Evolutionary conservation across 2,329 filamentous ascomycete genomes (phyloP).

Genomic region (Metarhizium humberi): DNA sequence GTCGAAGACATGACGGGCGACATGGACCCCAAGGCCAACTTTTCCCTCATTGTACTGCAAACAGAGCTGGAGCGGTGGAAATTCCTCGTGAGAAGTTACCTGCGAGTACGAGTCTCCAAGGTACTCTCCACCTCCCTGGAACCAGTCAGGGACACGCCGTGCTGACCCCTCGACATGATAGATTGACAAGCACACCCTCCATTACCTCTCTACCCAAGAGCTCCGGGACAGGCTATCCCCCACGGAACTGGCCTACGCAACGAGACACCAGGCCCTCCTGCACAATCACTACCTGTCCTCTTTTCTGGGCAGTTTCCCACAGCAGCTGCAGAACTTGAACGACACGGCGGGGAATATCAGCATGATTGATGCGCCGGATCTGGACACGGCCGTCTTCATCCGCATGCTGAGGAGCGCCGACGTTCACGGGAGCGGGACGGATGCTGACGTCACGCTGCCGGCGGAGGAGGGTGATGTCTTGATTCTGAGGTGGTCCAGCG

Average conservation of each 20-base stretch:
- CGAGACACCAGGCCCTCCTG: constrained; percentile 74
- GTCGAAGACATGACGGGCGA: constrained; percentile 72
- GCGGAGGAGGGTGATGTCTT: constrained; percentile 54
- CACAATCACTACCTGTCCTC: constrained; percentile 77
- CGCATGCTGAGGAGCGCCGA: constrained; percentile 55
- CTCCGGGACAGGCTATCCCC: constrained; percentile 58
- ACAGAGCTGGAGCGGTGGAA: constrained; percentile 94
- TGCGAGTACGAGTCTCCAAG: constrained; percentile 83
- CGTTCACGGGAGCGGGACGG: constrained; percentile 52
- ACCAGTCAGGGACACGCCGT: too few species aligned
- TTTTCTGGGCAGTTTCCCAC: constrained; percentile 76
- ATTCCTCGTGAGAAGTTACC: constrained; percentile 74
- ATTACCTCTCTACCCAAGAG: constrained; percentile 54
- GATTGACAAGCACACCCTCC: constrained; percentile 69
- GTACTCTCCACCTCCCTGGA: constrained; percentile 30
- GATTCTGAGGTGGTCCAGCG: constrained; percentile 66
- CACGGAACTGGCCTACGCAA: constrained; percentile 73
- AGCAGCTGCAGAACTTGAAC: constrained; percentile 72
- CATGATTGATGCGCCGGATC: constrained; percentile 86
- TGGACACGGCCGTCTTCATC: constrained; percentile 76
- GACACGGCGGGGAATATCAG: constrained; percentile 81
- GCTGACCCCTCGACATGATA: constrained; percentile 18
- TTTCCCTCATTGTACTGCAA: constrained; percentile 87
- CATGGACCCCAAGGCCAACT: constrained; percentile 86
- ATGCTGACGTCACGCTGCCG: constrained; percentile 51